A percentile compares a stretch with the other conserved stretches of the same genome.
Conservation (phyloP, 441 rosid species). For the Brassica hybrid region DNA sequence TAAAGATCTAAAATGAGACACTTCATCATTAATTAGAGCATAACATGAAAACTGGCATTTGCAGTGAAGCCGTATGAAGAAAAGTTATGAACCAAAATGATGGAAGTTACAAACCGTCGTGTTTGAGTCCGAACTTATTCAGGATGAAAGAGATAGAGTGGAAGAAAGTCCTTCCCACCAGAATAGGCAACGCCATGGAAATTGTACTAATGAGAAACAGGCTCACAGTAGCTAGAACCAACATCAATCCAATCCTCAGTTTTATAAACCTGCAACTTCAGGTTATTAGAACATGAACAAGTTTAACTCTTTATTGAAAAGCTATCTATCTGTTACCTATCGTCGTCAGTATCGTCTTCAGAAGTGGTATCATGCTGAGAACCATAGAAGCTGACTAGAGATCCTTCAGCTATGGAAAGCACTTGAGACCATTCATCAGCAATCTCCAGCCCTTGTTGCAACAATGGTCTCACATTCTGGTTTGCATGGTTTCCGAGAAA, state of each 20-base stretch:
- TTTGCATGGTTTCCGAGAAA: slow-evolving; percentile 13
- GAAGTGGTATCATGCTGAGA: slow-evolving; percentile 1
- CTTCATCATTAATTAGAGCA: not conserved
- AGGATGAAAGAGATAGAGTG: slow-evolving; percentile 4
- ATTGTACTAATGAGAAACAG: slow-evolving; percentile 14
- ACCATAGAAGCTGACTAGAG: slow-evolving; percentile 13
- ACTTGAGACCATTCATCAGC: not conserved
- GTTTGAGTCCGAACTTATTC: not conserved
- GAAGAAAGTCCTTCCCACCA: slow-evolving; percentile 14
- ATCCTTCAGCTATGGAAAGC: slow-evolving; percentile 11
- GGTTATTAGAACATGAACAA: not conserved
- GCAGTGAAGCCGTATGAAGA: not conserved
- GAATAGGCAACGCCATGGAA: slow-evolving; percentile 14
- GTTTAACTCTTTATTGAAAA: not conserved
- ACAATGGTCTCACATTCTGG: slow-evolving; percentile 6
- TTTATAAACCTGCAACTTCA: slow-evolving; percentile 4
- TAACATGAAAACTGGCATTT: not conserved
- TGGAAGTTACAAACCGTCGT: slow-evolving; percentile 17
- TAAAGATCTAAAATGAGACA: slow-evolving; percentile 8
- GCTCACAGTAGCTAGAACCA: slow-evolving; percentile 16
- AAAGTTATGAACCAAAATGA: slow-evolving; percentile 6
- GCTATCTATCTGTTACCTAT: not conserved
- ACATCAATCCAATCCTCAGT: slow-evolving; percentile 9
- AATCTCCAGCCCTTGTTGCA: not conserved
- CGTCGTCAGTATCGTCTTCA: not conserved